A percentile compares a stretch with the other conserved stretches of the same genome.
These are phyloP conservation scores for Triticum urartu DNA, from an alignment of 176 grass and related monocot species.

Conservation along the genomic window DNA sequence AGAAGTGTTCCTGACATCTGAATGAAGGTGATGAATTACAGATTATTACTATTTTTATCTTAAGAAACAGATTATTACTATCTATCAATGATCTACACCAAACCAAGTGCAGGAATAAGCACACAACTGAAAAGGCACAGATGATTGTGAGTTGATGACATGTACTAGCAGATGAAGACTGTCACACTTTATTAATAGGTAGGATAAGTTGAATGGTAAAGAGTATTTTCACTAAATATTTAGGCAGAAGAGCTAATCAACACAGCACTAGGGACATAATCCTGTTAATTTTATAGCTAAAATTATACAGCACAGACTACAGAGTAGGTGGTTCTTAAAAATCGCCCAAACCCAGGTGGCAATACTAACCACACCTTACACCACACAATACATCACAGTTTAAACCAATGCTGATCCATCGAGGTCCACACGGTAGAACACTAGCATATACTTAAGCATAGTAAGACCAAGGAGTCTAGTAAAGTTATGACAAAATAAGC, in stretches of 20 bases:
- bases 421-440: neutral
- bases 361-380: too few species aligned
- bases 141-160: constrained; percentile 1
- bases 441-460: neutral
- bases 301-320: neutral
- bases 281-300: neutral
- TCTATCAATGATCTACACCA: neutral
- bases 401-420: too few species aligned
- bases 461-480: neutral
- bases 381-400: too few species aligned
- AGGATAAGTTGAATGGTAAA: neutral
- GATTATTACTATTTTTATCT: neutral
- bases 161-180: constrained; percentile 22
- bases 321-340: neutral
- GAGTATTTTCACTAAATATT: neutral
- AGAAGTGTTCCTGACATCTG: constrained; percentile 66
- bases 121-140: constrained; percentile 19
- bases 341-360: too few species aligned
- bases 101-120: neutral
- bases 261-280: neutral
- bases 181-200: neutral
- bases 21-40: constrained; percentile 10
- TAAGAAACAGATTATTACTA: constrained; percentile 1
- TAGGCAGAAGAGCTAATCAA: constrained; percentile 10
- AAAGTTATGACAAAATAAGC: constrained; percentile 7